Evolutionary conservation across 768 basidiomycete species (phyloP), one percentile per base, ranked within the genome.

Genomic region (Podaxis pistillaris): DNA sequence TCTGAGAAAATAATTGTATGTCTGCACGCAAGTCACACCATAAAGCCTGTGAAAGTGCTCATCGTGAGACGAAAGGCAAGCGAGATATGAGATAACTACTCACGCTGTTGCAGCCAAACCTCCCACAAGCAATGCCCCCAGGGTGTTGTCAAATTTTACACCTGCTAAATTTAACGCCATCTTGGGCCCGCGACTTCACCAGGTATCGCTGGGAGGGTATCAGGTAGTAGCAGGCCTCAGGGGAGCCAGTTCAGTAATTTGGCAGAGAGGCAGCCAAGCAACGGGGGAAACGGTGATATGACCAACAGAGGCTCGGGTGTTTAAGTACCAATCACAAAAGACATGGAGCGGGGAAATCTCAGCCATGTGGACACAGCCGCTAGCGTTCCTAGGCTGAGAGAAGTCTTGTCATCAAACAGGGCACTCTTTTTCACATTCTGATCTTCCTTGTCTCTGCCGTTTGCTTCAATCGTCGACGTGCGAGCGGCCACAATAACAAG

Each of bases 1-100:
- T 46, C 74, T 67, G 54, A 73, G 73, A 63, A 81, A 86, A 70
- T 83, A 87, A 15, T 79, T 74, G 64, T 76, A 84, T 1, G 81
- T 81, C 67, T 87, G 86, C 13, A 80, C 74, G 63, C 80, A 84
- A 8, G 83, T 84, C 7, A 86, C 71, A 1, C 86, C 86, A 78
- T 81, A 87, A n/a, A 87, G 71, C n/a, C 85, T 87, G 58, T 11
- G 26, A 58, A 13, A 24, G 37, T n/a, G 19, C 17, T 61, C 22
- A 12, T 54, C 46, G 22, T 36, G 46, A 49, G 49, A 50, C n/a
- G 51, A 40, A 53, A 57, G 56, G 1, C 46, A 49, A 46, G 36
- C 62, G 51, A 62, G 49, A 15, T 50, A 3, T 30, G 49, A 22
- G 1, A 47, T 60, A 46, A 15, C 1, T n/a, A 72, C 82, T 61